Conservation (phyloP, 768 basidiomycete species). For the Zangia roseola region DNA sequence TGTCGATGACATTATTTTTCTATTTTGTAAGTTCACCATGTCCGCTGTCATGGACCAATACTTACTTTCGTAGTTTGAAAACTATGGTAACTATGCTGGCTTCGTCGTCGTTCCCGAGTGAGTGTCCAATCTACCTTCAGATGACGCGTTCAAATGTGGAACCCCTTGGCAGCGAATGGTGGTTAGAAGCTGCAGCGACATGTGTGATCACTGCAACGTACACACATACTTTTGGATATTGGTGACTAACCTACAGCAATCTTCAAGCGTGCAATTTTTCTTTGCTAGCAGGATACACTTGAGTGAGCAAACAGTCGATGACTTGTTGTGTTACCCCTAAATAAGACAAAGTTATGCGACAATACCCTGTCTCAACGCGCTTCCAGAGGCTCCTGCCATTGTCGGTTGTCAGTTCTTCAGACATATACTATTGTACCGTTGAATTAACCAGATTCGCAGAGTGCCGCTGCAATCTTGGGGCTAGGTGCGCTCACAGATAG, state of each 20-base stretch:
- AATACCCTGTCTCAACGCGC: slow-evolving; percentile 2
- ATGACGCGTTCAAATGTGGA: not conserved
- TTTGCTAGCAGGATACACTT: slow-evolving; percentile 9
- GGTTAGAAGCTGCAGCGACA: slow-evolving; percentile 1
- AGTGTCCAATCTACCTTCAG: not conserved
- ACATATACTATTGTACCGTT: not conserved
- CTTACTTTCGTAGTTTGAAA: not conserved
- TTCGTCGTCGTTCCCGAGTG: not conserved
- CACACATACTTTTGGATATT: not conserved
- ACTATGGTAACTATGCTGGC: slow-evolving; percentile 1
- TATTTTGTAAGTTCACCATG: slow-evolving; percentile 1
- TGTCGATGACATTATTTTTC: not conserved
- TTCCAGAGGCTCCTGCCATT: not conserved
- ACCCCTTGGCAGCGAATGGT: not conserved
- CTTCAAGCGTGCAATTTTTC: slow-evolving; percentile 6
- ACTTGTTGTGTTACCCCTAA: not conserved
- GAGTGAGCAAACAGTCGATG: not conserved
- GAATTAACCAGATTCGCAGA: not conserved
- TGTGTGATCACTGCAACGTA: slow-evolving; percentile 2
- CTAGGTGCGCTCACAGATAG: slow-evolving; percentile 1
- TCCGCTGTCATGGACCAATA: not conserved
- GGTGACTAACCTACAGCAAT: not conserved
- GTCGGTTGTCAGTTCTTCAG: slow-evolving; percentile 4
- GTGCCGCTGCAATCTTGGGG: slow-evolving; percentile 1
- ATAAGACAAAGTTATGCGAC: slow-evolving; percentile 2